Evolutionary conservation across 2,329 filamentous ascomycete species (phyloP).

Genomic region (Paracorniculantispora psalliotae): DNA sequence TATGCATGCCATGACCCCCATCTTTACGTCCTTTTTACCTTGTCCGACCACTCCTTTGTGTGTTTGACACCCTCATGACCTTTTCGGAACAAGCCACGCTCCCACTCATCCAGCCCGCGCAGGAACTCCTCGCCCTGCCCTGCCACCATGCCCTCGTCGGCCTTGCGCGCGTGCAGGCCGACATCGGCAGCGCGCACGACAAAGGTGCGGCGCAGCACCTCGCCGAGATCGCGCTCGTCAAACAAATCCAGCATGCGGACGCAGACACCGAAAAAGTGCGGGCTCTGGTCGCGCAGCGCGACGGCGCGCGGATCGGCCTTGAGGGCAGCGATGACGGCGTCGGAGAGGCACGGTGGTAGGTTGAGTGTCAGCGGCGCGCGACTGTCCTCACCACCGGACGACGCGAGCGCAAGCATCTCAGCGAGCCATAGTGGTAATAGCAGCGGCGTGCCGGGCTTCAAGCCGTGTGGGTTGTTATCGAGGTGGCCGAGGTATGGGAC

Average conservation of each 20-base stretch:
- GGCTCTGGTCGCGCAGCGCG: conserved; percentile 73
- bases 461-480: conserved; percentile 67
- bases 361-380: conserved; percentile 71
- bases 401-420: conserved; percentile 80
- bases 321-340: conserved; percentile 79
- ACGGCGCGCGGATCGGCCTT: conserved; percentile 87
- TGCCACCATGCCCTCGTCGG: conserved; percentile 56
- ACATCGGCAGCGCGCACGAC: conserved; percentile 76
- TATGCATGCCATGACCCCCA: not conserved
- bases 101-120: conserved; percentile 82
- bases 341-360: conserved; percentile 70
- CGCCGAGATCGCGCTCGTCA: conserved; percentile 72
- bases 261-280: conserved; percentile 83
- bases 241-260: conserved; percentile 85
- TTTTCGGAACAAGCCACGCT: conserved; percentile 69
- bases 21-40: conserved; percentile 36
- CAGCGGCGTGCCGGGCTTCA: conserved; percentile 76
- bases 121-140: conserved; percentile 72
- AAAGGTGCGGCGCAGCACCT: conserved; percentile 73
- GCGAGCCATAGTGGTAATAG: conserved; percentile 90
- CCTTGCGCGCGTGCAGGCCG: conserved; percentile 83
- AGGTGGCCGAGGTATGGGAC: conserved; percentile 84
- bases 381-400: conserved; percentile 36
- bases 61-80: conserved; percentile 70
- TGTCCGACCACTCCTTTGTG: conserved; percentile 65